phyloP scores from a whole-genome alignment of 768 basidiomycete genomes.

The Suillus subaureus region DNA sequence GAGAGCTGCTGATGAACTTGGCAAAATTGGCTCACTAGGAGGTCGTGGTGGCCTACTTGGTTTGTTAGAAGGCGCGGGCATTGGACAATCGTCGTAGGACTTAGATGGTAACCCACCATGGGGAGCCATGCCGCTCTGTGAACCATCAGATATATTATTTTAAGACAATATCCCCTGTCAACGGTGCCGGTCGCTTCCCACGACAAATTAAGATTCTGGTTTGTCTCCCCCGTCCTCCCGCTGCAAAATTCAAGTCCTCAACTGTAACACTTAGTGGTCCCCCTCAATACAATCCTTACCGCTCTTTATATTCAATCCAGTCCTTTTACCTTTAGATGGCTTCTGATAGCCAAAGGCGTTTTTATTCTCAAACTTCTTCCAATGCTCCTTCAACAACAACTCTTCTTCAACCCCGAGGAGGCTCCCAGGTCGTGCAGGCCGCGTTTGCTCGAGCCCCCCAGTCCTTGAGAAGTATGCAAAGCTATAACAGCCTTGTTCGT shows the following conservation, averaged over 20 bases:
- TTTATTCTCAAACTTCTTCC: conserved; percentile 41
- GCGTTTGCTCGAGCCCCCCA: conserved; percentile 43
- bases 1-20: conserved; percentile 42
- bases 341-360: conserved; percentile 42
- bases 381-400: conserved; percentile 54
- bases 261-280: conserved; percentile 14
- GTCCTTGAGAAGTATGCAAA: conserved; percentile 40
- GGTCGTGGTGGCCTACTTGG: conserved; percentile 44
- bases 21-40: conserved; percentile 16
- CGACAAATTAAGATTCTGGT: neutral
- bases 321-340: conserved; percentile 25
- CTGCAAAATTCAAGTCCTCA: neutral
- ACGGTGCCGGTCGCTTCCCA: conserved; percentile 5
- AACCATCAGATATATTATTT: neutral
- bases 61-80: conserved; percentile 49
- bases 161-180: neutral
- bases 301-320: conserved; percentile 24
- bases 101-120: too few species aligned
- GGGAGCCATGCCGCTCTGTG: neutral
- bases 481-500: conserved; percentile 46
- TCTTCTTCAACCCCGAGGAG: conserved; percentile 44
- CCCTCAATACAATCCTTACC: conserved; percentile 1
- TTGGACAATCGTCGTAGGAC: conserved; percentile 4
- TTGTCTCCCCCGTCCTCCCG: neutral
- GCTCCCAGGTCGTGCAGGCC: conserved; percentile 40